These are phyloP conservation scores for Pelargonium nanum DNA, from an alignment of 345 rosid genomes.

Conservation along the genomic window DNA sequence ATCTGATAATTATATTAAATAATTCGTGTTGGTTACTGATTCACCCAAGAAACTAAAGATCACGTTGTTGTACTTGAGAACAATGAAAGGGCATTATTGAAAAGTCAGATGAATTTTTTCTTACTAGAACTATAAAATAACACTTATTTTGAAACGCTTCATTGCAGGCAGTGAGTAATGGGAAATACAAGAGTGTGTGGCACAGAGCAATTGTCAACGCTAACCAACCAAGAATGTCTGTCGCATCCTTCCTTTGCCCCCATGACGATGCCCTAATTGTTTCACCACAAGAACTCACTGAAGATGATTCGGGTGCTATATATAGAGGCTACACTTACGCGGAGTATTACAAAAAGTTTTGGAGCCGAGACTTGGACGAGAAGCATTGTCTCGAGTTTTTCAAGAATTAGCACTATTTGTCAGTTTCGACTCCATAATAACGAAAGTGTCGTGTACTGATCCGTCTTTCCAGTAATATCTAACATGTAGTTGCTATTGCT, in stretches of 20 bases:
- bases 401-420: conserved; percentile 27
- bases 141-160: too few species aligned
- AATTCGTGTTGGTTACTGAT: neutral
- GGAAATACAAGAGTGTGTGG: conserved; percentile 80
- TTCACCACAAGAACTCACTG: conserved; percentile 38
- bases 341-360: conserved; percentile 76
- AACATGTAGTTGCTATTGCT: too few species aligned
- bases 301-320: conserved; percentile 31
- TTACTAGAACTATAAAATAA: too few species aligned
- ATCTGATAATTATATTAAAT: too few species aligned
- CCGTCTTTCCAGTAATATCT: too few species aligned
- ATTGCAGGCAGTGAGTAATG: conserved; percentile 71
- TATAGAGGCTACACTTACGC: conserved; percentile 73
- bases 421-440: too few species aligned
- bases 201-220: conserved; percentile 69
- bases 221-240: conserved; percentile 50
- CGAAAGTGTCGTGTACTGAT: too few species aligned
- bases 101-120: too few species aligned
- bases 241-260: conserved; percentile 77
- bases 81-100: too few species aligned
- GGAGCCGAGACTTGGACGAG: conserved; percentile 83
- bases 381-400: conserved; percentile 77
- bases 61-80: too few species aligned
- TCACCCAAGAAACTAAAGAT: too few species aligned
- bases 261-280: conserved; percentile 49